These are phyloP conservation scores for Floccularia luteovirens DNA, from an alignment of 768 basidiomycete species.

Conservation along the genomic window DNA sequence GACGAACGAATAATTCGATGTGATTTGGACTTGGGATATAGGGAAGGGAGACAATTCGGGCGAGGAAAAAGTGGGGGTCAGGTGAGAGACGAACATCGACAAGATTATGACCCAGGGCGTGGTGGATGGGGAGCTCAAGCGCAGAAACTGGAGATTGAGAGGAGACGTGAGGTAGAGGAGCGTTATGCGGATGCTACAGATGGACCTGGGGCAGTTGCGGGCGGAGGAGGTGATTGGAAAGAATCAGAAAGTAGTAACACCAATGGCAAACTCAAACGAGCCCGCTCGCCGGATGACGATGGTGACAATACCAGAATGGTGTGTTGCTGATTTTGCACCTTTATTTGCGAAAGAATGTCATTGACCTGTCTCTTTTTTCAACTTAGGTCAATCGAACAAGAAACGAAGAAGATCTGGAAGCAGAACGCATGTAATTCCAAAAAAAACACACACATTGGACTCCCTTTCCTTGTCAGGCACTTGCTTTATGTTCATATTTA, in stretches of 20 bases:
- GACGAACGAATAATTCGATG: constrained; percentile 98
- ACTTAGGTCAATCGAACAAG: constrained; percentile 50
- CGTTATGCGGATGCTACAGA: constrained; percentile 79
- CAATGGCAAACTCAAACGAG: constrained; percentile 52
- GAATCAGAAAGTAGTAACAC: constrained; percentile 38
- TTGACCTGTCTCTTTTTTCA: constrained; percentile 3
- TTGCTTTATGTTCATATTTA: too few relatives aligned
- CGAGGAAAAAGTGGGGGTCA: constrained; percentile 97
- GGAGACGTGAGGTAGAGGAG: constrained; percentile 78
- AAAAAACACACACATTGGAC: too few relatives aligned
- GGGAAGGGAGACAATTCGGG: constrained; percentile 95
- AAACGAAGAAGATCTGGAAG: constrained; percentile 59
- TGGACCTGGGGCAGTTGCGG: constrained; percentile 73
- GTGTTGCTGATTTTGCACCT: constrained; percentile 37
- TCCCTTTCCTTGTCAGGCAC: too few relatives aligned
- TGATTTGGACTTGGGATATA: constrained; percentile 94
- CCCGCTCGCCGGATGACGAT: constrained; percentile 74
- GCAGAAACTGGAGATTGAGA: constrained; percentile 63
- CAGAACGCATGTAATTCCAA: constrained; percentile 74
- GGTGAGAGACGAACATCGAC: constrained; percentile 92
- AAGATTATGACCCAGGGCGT: constrained; percentile 95
- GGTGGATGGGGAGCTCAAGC: constrained; percentile 93
- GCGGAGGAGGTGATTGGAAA: constrained; percentile 85
- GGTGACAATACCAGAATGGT: constrained; percentile 52
- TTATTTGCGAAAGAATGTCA: constrained; percentile 3